Evolutionary conservation across 768 basidiomycete species (phyloP), one percentile per base, ranked within the genome.

Genomic region (Pisolithus orientalis): DNA sequence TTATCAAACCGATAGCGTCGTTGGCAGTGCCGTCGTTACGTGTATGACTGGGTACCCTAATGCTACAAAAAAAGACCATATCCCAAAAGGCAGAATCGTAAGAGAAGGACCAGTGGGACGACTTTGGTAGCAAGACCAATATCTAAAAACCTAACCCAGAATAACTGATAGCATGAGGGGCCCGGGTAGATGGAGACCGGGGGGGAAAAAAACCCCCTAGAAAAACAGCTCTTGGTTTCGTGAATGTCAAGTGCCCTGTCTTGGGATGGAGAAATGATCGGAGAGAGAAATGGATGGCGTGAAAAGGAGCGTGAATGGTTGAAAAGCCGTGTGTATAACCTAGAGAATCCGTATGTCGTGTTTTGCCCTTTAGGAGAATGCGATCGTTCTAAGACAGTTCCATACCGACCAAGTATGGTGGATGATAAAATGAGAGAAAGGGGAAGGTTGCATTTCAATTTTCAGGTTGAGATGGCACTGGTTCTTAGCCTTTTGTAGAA

Each of bases 191-290:
- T 34, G 34, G 31, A 13, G 34, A 13, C 13, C 13, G 14, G 21
- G 21, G 21, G 11, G 10, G 9, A 45, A 31, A 27, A 25, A 6
- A 29, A n/a, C 16, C 44, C 16, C 44, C 44, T 29, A 45, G 8
- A 14, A 29, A 45, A 27, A 31, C 44, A 45, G 49, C 40, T 50
- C 49, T 50, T 50, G 49, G 34, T 42, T 50, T 50, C 49, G 49
- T 50, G 44, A 31, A 45, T 29, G 14, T 45, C 44, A 45, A 45
- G 44, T 45, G 27, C 44, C n/a, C n/a, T 31, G 27, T 21, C 25
- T 5, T 29, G 13, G 6, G 42, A 43, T 25, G 21, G 24, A 27
- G 24, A 25, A 24, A 27, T 10, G 21, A 21, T 13, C 2, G 25
- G 21, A 43, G 42, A 24, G 42, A 27, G 14, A 13, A 24, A 43